Conservation (phyloP, 352 stramenopile species). For the Blastocystis sp. region DNA sequence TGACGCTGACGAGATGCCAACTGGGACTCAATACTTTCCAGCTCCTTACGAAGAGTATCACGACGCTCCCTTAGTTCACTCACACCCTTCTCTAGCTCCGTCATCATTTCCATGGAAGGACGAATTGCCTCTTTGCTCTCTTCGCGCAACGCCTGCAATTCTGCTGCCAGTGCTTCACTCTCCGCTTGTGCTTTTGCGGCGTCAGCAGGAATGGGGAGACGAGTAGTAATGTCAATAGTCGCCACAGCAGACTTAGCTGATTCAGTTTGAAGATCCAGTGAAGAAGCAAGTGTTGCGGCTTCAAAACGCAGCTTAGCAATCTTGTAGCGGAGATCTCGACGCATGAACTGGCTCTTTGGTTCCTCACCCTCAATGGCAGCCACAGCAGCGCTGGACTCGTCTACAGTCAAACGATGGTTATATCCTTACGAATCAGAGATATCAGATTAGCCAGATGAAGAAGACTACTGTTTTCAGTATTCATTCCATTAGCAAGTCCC, state of each 20-base stretch:
- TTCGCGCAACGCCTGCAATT: neutral
- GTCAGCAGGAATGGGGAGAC: neutral
- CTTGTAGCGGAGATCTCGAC: constrained; percentile 29
- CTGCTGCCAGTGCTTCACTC: neutral
- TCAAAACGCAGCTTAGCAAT: neutral
- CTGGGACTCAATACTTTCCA: constrained; percentile 11
- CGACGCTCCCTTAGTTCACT: neutral
- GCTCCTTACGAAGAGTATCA: constrained; percentile 4
- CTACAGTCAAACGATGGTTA: neutral
- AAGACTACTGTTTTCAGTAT: neutral
- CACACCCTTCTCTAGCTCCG: neutral
- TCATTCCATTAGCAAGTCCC: neutral
- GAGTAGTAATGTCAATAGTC: neutral
- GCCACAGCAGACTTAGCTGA: neutral
- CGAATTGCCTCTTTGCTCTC: neutral
- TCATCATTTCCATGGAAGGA: neutral
- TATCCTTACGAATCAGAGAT: neutral
- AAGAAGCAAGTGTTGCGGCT: neutral
- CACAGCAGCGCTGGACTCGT: neutral
- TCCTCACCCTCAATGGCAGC: neutral
- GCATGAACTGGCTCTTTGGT: constrained; percentile 61
- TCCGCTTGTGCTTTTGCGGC: neutral
- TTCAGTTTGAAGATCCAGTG: neutral
- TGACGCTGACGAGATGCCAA: neutral
- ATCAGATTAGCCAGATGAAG: neutral